A percentile compares a stretch with the other conserved stretches of the same genome.
Evolutionary conservation across 2,329 filamentous ascomycete species (phyloP).

Genomic region (Lojkania enalia): DNA sequence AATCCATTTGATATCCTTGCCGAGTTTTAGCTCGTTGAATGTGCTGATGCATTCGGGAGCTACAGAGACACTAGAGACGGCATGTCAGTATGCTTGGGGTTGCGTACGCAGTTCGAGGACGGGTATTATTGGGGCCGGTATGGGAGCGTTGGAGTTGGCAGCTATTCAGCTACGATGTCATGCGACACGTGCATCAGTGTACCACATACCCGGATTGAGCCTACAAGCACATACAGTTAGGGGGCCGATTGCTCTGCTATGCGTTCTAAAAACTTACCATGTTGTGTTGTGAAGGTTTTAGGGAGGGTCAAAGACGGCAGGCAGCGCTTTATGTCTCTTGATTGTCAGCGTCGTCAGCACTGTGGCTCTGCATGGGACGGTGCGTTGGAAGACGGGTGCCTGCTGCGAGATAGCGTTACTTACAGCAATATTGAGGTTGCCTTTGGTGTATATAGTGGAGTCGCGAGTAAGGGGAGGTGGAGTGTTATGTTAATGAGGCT

Average conservation of each 20-base stretch:
- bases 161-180: too few relatives aligned
- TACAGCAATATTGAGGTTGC: slow-evolving; percentile 30
- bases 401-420: slow-evolving; percentile 19
- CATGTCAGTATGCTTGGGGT: slow-evolving; percentile 20
- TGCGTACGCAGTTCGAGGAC: background rate
- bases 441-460: slow-evolving; percentile 19
- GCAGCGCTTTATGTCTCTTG: slow-evolving; percentile 40
- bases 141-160: too few relatives aligned
- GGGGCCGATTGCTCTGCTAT: background rate
- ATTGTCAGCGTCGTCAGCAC: slow-evolving; percentile 45
- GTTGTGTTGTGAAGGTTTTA: slow-evolving; percentile 30
- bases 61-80: slow-evolving; percentile 65
- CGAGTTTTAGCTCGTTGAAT: slow-evolving; percentile 83
- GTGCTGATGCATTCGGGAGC: slow-evolving; percentile 67
- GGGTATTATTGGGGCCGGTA: background rate
- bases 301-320: slow-evolving; percentile 24
- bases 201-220: slow-evolving; percentile 50
- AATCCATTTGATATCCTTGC: slow-evolving; percentile 78
- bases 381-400: slow-evolving; percentile 19
- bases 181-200: slow-evolving; percentile 15
- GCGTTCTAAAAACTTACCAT: slow-evolving; percentile 33
- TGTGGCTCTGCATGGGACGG: slow-evolving; percentile 18
- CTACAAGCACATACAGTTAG: slow-evolving; percentile 32
- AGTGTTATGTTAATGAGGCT: slow-evolving; percentile 2
- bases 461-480: slow-evolving; percentile 19